A percentile compares a stretch with the other conserved stretches of the same genome.
Conservation (phyloP, 2,329 filamentous ascomycete genomes). For the Alternaria rosae region DNA sequence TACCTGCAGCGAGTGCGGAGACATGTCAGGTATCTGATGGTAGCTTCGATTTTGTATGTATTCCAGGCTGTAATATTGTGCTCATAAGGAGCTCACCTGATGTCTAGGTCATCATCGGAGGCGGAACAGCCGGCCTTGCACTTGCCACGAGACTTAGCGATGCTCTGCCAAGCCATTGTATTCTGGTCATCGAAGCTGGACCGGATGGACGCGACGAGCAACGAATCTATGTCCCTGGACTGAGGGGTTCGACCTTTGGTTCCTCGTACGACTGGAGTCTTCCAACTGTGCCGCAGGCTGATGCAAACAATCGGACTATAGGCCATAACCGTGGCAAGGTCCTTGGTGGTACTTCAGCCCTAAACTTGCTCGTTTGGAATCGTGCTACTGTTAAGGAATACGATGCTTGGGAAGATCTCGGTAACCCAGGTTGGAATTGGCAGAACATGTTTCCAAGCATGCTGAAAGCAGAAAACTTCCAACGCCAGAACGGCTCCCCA, state of each 20-base stretch:
- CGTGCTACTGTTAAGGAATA: conserved; percentile 44
- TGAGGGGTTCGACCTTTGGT: conserved; percentile 28
- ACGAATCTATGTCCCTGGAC: conserved; percentile 30
- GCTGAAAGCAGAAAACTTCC: conserved; percentile 40
- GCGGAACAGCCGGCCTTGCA: conserved; percentile 30
- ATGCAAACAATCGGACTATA: conserved; percentile 43
- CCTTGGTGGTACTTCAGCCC: conserved; percentile 44
- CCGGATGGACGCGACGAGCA: conserved; percentile 32
- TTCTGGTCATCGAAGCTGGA: conserved; percentile 32
- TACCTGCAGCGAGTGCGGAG: not conserved
- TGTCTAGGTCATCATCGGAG: conserved; percentile 19
- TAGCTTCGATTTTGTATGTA: conserved; percentile 10
- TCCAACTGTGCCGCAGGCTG: conserved; percentile 52
- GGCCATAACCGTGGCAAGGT: conserved; percentile 30
- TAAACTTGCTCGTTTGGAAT: conserved; percentile 48
- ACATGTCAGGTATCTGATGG: not conserved
- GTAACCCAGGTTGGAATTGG: conserved; percentile 65
- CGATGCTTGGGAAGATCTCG: conserved; percentile 64
- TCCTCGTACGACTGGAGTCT: conserved; percentile 47
- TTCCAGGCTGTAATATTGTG: not conserved
- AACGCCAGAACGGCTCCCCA: conserved; percentile 19
- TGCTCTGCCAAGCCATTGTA: conserved; percentile 24
- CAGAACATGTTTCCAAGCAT: conserved; percentile 49
- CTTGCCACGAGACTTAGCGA: conserved; percentile 37
- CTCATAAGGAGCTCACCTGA: not conserved